Evolutionary conservation across 2,329 filamentous ascomycete species (phyloP).

Genomic region (Sclerotinia nivalis): DNA sequence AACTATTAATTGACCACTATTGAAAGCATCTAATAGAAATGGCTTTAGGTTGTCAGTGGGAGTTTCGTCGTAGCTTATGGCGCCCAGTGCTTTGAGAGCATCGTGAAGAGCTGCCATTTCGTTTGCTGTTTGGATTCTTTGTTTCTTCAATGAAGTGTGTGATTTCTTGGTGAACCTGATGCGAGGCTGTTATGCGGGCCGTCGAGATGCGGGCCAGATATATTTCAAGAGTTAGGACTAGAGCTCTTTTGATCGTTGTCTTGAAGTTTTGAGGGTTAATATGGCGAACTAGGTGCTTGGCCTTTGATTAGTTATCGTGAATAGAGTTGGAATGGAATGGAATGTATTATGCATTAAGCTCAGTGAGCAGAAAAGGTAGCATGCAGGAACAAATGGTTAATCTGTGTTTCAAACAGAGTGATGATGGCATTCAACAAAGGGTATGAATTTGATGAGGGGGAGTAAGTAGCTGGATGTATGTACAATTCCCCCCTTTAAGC

Average conservation of each 20-base stretch:
- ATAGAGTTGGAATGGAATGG: background rate
- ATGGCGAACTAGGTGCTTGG: background rate
- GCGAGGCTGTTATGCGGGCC: background rate
- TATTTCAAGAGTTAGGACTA: background rate
- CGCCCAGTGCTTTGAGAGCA: constrained; percentile 57
- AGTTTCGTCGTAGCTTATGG: constrained; percentile 54
- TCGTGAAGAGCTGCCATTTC: constrained; percentile 59
- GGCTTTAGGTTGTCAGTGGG: constrained; percentile 51
- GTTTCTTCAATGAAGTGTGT: background rate
- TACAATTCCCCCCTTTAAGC: background rate
- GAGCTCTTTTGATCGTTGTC: background rate
- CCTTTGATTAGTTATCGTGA: background rate
- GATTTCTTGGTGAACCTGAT: background rate
- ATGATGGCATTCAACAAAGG: constrained; percentile 6
- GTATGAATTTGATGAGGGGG: background rate
- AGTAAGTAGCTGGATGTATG: background rate
- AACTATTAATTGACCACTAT: constrained; percentile 67
- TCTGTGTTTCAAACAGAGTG: background rate
- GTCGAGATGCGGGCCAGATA: background rate
- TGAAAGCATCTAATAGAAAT: constrained; percentile 62
- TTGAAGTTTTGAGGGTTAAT: background rate
- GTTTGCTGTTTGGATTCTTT: background rate
- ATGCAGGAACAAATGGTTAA: background rate
- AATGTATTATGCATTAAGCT: background rate
- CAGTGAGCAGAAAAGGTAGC: background rate